Base-by-base conservation (phyloP, 441 rosid genomes). In the Viola pubescens region DNA sequence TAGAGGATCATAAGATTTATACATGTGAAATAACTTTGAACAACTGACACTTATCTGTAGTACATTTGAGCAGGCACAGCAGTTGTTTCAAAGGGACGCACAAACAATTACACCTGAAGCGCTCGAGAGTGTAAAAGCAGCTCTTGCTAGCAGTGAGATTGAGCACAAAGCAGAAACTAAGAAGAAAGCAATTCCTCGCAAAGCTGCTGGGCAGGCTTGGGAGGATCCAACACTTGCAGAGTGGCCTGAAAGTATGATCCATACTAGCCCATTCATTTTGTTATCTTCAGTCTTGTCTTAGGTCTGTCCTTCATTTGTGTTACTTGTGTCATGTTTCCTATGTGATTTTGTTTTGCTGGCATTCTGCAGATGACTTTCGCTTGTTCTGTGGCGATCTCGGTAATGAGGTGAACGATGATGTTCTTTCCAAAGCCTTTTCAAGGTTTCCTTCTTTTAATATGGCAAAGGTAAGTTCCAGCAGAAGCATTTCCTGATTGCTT, bases 341-440 rank as follows among this genome's bases (percentile, higher is more conserved):
- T 12, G 10, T 34, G 14, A 12, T 60, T 48, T 51, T 44, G n/a
- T 38, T 19, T 12, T 64, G n/a, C 56, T 37, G 2, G 6, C 56
- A 12, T 71, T 56, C 44, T 66, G 54, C 79, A 92, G 97, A 92
- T 78, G 98, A 92, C 73, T 87, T 73, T 76, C 91, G 98, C 48
- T 65, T 92, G 4, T 92, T 89, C 64, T 92, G 97, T 60, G 97
- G 97, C 69, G 98, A 92, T 78, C 97, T 92, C 73, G 98, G 98
- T 62, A 92, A 92, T 70, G 98, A 92, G 84, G 96, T 92, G 84
- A 92, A 92, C 73, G 98, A 89, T 76, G 98, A 92, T 76, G 98
- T 92, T 75, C 91, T 89, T 65, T 80, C 92, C 46, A 89, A 92
- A 77, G 98, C 95, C 38, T 92, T 92, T 79, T 58, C 95, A 6